Percentiles rank a stretch among this genome's conserved stretches.
phyloP scores from a whole-genome alignment of 495 filamentous ascomycete species.

The Endocarpon pusillum region DNA sequence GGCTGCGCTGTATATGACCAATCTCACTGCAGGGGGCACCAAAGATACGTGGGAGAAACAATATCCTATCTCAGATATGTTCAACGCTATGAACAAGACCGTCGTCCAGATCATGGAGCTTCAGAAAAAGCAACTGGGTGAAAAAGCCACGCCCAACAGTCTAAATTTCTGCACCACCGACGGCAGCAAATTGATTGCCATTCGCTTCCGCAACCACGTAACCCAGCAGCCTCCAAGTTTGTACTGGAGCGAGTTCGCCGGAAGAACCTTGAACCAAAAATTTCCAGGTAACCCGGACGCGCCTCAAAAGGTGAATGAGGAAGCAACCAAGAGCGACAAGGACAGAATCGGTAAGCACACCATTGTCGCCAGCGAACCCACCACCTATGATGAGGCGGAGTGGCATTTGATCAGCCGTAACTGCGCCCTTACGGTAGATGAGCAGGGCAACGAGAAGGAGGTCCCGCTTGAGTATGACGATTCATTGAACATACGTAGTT shows the following conservation, averaged over 20 bases:
- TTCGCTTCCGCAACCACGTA: conserved; percentile 28
- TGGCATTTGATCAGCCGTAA: conserved; percentile 31
- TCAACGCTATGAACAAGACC: conserved; percentile 21
- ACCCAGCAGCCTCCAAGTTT: conserved; percentile 29
- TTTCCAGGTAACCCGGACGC: conserved; percentile 27
- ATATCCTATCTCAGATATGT: conserved; percentile 21
- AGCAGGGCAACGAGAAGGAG: conserved; percentile 5
- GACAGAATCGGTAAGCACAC: conserved; percentile 27
- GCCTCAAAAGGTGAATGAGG: conserved; percentile 12
- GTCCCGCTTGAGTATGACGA: background rate
- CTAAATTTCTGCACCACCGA: conserved; percentile 26
- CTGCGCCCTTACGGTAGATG: conserved; percentile 13
- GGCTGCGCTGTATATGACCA: conserved; percentile 32
- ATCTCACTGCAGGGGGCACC: conserved; percentile 16
- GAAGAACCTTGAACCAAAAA: conserved; percentile 28
- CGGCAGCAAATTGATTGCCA: conserved; percentile 22
- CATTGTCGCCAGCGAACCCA: conserved; percentile 34
- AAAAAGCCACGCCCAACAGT: conserved; percentile 20
- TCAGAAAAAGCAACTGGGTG: conserved; percentile 20
- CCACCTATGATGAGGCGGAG: conserved; percentile 26
- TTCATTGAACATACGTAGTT: too few species aligned
- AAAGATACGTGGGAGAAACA: conserved; percentile 20
- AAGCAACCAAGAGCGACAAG: conserved; percentile 12
- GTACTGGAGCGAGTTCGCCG: conserved; percentile 29
- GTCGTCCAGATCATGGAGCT: conserved; percentile 23